Conservation (phyloP, 176 grass and related monocot species). For the Otatea glauca region DNA sequence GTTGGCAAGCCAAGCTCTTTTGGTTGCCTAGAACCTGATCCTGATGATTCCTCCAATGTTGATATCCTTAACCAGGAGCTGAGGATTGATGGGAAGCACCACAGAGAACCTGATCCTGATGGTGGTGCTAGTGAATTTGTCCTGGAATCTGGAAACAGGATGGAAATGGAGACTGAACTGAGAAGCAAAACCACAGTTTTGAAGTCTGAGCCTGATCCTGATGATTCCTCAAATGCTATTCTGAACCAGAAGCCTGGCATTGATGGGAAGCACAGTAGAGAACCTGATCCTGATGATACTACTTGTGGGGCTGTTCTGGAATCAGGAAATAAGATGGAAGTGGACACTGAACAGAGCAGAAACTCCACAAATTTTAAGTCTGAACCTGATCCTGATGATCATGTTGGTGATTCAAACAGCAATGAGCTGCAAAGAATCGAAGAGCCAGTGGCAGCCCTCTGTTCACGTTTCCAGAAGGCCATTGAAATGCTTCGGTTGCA, state of each 20-base stretch:
- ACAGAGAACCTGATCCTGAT: conserved; percentile 52
- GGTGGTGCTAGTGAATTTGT: conserved; percentile 32
- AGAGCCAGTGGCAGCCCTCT: conserved; percentile 68
- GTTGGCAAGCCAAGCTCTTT: not conserved
- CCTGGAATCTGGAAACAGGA: conserved; percentile 39
- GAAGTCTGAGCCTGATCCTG: conserved; percentile 52
- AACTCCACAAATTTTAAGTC: conserved; percentile 14
- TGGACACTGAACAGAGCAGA: conserved; percentile 1
- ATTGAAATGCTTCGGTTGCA: conserved; percentile 69
- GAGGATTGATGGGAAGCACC: conserved; percentile 5
- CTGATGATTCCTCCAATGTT: conserved; percentile 50
- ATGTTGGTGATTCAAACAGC: conserved; percentile 47
- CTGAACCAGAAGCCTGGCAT: conserved; percentile 28
- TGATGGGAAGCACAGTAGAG: conserved; percentile 31
- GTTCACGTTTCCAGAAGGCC: conserved; percentile 63
- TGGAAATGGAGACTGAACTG: conserved; percentile 42
- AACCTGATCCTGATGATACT: conserved; percentile 57
- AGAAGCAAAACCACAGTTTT: not conserved
- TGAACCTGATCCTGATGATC: conserved; percentile 61
- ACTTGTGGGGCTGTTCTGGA: conserved; percentile 4
- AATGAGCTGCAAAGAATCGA: conserved; percentile 70
- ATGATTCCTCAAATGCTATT: conserved; percentile 54
- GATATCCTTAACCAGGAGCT: conserved; percentile 31
- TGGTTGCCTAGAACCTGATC: conserved; percentile 52
- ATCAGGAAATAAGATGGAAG: conserved; percentile 39